Percentiles rank a stretch among this genome's conserved stretches.
These are phyloP conservation scores for Diutina mesorugosa DNA, from an alignment of 1,139 yeast species.

Conservation along the genomic window DNA sequence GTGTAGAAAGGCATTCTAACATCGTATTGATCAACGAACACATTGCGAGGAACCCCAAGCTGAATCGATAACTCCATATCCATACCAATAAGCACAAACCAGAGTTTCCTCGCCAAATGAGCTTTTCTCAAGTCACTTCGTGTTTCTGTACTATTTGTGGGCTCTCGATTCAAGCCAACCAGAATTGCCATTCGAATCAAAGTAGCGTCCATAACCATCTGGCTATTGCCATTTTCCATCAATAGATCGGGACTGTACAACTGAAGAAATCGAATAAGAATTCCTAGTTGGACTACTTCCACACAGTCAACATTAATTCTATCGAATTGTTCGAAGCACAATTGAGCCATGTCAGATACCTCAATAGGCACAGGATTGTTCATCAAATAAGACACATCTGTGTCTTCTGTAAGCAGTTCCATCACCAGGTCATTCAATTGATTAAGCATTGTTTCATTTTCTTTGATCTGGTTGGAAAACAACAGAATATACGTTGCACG, in stretches of 20 bases:
- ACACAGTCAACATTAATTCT: constrained; percentile 13
- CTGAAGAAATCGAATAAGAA: constrained; percentile 7
- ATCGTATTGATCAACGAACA: constrained; percentile 9
- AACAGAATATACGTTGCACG: constrained; percentile 20
- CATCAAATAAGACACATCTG: constrained; percentile 22
- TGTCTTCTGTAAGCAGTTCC: background rate
- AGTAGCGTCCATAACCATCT: constrained; percentile 3
- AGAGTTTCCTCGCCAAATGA: constrained; percentile 8
- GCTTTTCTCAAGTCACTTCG: constrained; percentile 5
- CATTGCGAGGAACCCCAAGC: constrained; percentile 5
- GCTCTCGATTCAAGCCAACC: constrained; percentile 3
- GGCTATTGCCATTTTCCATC: constrained; percentile 9
- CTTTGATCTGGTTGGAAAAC: constrained; percentile 17
- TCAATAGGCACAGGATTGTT: constrained; percentile 20
- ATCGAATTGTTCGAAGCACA: constrained; percentile 18
- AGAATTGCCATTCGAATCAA: constrained; percentile 1
- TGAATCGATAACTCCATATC: constrained; percentile 5
- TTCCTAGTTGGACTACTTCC: constrained; percentile 10
- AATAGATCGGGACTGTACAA: constrained; percentile 6
- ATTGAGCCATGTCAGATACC: constrained; percentile 20
- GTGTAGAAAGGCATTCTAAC: constrained; percentile 11
- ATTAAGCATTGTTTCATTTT: constrained; percentile 16
- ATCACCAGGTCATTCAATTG: constrained; percentile 10
- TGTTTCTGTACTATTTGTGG: constrained; percentile 3
- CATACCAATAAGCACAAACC: constrained; percentile 6